Evolutionary conservation across 2,329 filamentous ascomycete species (phyloP), one percentile per base, ranked within the genome.

Genomic region (Stachybotrys chartarum): DNA sequence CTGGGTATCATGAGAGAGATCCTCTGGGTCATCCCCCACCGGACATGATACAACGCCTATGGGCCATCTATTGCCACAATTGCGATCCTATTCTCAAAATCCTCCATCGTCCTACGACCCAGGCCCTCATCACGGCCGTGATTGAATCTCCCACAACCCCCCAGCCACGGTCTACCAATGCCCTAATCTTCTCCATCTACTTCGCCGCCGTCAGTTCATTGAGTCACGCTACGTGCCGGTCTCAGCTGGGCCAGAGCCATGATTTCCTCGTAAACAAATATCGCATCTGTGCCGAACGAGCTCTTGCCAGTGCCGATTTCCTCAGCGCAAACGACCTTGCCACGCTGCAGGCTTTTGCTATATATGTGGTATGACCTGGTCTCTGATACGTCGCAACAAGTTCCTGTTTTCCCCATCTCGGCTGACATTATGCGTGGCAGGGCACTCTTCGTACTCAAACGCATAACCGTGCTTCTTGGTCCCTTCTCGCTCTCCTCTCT

Each of bases 51-150:
- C 62, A 66, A 24, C 68, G 65, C 31, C 64, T 78, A 14, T 68
- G 69, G 53, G 55, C 61, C 1, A 65, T 65, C 11, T 78, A 70
- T 59, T 71, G 70, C 53, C 61, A 63, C 35, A 76, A 74, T 31
- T 72, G 77, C 17, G 75, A 78, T 47, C 69, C 73, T 51, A 64
- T 75, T 39, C 62, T 78, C 56, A 78, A 78, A 61, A 67, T 78
- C 35, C 57, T 78, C 5, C 75, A 78, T 58, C 66, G 69, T n/a
- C 75, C 75, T 3, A 75, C 72, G 1, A 61, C 73, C 30, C 59
- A 60, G 14, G 62, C 60, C 1, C 58, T 65, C 39, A 57, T 73
- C 6, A 59, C 67, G 30, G 49, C 56, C 0, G 67, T 74, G 24
- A 54, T 58, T 6, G 60, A 63, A 14, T 61, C 65, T 7, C 59